phyloP scores from a whole-genome alignment of 2,329 filamentous ascomycete species.

The Botrytis fragariae region DNA sequence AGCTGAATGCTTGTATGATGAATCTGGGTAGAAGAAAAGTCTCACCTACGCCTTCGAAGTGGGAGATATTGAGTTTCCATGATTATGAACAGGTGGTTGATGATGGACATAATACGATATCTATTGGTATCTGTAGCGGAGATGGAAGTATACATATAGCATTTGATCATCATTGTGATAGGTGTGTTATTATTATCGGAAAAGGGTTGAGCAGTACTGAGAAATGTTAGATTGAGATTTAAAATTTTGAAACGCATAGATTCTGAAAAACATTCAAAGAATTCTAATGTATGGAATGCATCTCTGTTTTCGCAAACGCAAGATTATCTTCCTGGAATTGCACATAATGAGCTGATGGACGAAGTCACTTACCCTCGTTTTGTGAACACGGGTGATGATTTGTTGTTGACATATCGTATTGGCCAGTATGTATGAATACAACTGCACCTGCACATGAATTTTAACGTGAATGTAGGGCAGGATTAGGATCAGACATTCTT shows the following conservation, averaged over 20 bases:
- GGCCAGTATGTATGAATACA: constrained; percentile 29
- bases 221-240: constrained; percentile 27
- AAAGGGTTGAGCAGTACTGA: neutral
- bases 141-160: constrained; percentile 33
- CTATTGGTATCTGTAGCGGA: constrained; percentile 30
- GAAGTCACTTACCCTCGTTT: constrained; percentile 35
- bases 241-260: constrained; percentile 22
- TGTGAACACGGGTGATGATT: constrained; percentile 29
- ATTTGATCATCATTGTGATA: constrained; percentile 33
- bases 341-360: constrained; percentile 24
- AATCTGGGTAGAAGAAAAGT: constrained; percentile 25
- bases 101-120: constrained; percentile 34
- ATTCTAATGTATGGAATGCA: constrained; percentile 23
- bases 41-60: constrained; percentile 10
- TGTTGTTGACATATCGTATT: constrained; percentile 33
- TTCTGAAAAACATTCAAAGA: neutral
- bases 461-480: constrained; percentile 26
- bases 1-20: constrained; percentile 22
- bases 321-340: constrained; percentile 29
- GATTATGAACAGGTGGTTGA: constrained; percentile 32
- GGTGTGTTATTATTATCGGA: constrained; percentile 22
- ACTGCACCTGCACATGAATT: neutral
- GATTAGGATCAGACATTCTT: constrained; percentile 31
- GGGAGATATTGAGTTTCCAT: constrained; percentile 28
- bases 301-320: constrained; percentile 27